Percentiles rank a stretch among this genome's conserved stretches.
Conservation (phyloP, 805 yeast species). For the Schwanniomyces vanrijiae region DNA sequence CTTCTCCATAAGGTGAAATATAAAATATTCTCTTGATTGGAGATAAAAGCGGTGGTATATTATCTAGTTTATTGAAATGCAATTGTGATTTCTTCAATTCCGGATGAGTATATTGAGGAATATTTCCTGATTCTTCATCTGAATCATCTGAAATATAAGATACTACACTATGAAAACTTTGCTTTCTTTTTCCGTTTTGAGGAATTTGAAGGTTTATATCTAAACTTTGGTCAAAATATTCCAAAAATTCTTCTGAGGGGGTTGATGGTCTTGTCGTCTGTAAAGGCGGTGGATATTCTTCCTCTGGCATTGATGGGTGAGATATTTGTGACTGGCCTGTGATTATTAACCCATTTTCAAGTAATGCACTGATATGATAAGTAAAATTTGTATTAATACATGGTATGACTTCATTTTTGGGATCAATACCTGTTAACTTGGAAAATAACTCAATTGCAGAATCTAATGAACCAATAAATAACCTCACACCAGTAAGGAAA, state of each 20-base stretch:
- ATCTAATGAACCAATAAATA: conserved; percentile 82
- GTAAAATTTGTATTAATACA: conserved; percentile 83
- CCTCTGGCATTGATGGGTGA: conserved; percentile 58
- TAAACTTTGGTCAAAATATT: conserved; percentile 3
- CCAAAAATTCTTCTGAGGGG: conserved; percentile 12
- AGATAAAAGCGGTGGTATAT: conserved; percentile 60
- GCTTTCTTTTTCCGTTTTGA: conserved; percentile 1
- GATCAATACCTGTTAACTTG: conserved; percentile 60
- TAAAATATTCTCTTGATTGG: conserved; percentile 75
- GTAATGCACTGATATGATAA: conserved; percentile 78
- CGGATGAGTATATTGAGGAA: conserved; percentile 75
- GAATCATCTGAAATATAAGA: conserved; percentile 17
- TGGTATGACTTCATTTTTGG: conserved; percentile 61
- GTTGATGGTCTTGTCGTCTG: conserved; percentile 22
- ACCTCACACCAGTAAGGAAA: conserved; percentile 76
- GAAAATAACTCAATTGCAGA: conserved; percentile 76
- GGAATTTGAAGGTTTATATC: neutral
- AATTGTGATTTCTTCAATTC: conserved; percentile 73
- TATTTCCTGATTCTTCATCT: conserved; percentile 56
- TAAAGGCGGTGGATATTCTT: conserved; percentile 27
- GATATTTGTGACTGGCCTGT: conserved; percentile 94
- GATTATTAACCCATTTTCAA: conserved; percentile 67
- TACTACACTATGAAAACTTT: neutral
- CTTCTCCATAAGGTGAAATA: conserved; percentile 86
- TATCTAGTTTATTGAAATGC: conserved; percentile 61